phyloP scores from a whole-genome alignment of 139 green algal species.

The Coccomyxa sp. region DNA sequence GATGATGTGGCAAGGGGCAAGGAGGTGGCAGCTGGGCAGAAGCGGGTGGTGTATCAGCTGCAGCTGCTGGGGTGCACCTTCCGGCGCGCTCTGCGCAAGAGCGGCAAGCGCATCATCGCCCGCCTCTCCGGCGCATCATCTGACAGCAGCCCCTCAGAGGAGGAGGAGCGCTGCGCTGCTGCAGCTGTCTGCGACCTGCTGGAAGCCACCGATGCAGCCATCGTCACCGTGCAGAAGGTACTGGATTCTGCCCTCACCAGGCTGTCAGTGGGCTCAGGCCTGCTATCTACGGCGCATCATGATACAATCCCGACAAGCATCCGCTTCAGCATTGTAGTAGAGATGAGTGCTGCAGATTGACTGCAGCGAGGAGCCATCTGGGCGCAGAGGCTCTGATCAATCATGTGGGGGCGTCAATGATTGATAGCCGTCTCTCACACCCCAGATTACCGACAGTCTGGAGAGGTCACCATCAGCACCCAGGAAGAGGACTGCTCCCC shows the following conservation, averaged over 20 bases:
- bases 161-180: neutral
- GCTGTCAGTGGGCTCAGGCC: neutral
- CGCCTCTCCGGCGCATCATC: neutral
- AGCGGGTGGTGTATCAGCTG: neutral
- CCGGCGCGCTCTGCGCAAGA: slow-evolving; percentile 4
- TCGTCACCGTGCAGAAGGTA: neutral
- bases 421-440: too few relatives aligned
- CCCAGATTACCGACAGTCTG: too few relatives aligned
- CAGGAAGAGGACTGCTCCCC: too few relatives aligned
- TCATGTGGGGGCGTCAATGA: too few relatives aligned
- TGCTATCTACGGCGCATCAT: too few relatives aligned
- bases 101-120: neutral
- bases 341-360: too few relatives aligned
- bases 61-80: slow-evolving; percentile 13
- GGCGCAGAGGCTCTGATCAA: too few relatives aligned
- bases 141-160: neutral
- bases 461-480: too few relatives aligned
- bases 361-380: too few relatives aligned
- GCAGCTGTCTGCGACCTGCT: neutral
- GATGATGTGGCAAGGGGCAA: neutral
- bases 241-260: neutral
- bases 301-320: too few relatives aligned
- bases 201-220: neutral
- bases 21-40: neutral
- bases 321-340: too few relatives aligned